phyloP scores from a whole-genome alignment of 1,284 basidiomycete species.

The Jaminaea rosea region DNA sequence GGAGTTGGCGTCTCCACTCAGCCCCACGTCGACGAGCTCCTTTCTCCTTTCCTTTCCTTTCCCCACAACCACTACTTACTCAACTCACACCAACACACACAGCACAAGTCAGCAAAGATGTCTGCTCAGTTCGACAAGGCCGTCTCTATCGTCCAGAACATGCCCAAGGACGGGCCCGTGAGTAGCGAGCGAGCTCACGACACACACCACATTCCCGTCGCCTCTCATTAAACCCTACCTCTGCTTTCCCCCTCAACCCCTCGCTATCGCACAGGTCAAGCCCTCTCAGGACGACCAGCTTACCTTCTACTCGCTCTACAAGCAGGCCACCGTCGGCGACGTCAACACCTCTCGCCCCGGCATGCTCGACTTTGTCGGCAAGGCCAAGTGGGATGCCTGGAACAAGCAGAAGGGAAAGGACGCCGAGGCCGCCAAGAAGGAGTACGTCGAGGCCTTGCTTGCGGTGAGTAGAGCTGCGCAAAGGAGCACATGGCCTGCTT shows the following conservation, averaged over 20 bases:
- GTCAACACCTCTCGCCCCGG: constrained; percentile 42
- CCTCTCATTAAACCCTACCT: neutral
- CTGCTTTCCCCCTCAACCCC: neutral
- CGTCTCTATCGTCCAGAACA: constrained; percentile 9
- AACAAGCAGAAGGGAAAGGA: constrained; percentile 29
- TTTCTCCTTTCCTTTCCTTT: neutral
- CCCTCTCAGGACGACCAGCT: constrained; percentile 40
- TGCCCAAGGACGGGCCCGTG: constrained; percentile 11
- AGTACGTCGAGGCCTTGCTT: constrained; percentile 35
- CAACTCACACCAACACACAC: neutral
- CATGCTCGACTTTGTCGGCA: constrained; percentile 48
- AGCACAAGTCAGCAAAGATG: neutral
- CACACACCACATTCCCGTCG: neutral
- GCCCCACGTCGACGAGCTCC: too few relatives aligned
- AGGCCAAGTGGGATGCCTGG: constrained; percentile 45
- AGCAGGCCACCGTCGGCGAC: constrained; percentile 46
- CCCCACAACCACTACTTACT: neutral
- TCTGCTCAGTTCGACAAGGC: constrained; percentile 18
- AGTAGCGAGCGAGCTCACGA: neutral
- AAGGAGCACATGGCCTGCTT: constrained; percentile 1
- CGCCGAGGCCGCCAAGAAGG: constrained; percentile 34
- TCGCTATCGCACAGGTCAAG: constrained; percentile 27
- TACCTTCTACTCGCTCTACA: constrained; percentile 44
- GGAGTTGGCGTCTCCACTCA: too few relatives aligned
- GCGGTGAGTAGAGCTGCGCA: constrained; percentile 11